phyloP scores from a whole-genome alignment of 2,329 filamentous ascomycete genomes.

The Tolypocladium inflatum region DNA sequence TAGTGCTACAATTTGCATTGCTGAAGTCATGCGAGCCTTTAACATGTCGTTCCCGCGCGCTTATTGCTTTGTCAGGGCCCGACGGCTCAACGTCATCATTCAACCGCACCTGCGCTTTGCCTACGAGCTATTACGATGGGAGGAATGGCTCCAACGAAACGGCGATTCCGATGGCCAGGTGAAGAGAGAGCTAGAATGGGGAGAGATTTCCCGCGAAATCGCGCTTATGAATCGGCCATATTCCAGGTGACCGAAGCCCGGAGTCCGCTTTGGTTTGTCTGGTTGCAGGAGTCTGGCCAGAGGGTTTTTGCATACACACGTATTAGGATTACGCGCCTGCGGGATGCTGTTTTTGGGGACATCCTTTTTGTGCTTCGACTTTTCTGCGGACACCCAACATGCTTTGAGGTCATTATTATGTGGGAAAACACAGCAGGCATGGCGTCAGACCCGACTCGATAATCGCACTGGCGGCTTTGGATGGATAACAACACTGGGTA shows the following conservation, averaged over 20 bases:
- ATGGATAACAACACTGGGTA: background rate
- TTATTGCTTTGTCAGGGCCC: conserved; percentile 91
- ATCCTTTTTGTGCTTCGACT: background rate
- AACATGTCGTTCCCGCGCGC: conserved; percentile 79
- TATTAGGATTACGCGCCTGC: no score
- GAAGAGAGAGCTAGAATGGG: conserved; percentile 83
- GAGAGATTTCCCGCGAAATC: conserved; percentile 78
- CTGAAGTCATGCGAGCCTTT: conserved; percentile 86
- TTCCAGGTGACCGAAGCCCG: conserved; percentile 42
- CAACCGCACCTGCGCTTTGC: conserved; percentile 92
- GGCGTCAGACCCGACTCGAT: background rate
- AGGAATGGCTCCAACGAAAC: conserved; percentile 60
- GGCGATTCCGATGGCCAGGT: conserved; percentile 34
- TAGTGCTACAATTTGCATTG: conserved; percentile 95
- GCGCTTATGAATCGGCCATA: conserved; percentile 95
- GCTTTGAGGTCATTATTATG: background rate
- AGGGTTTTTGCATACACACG: background rate
- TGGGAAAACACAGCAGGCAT: background rate
- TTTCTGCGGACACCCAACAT: background rate
- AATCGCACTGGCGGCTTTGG: background rate
- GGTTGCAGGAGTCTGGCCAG: background rate
- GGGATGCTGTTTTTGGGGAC: background rate
- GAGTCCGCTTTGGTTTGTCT: background rate
- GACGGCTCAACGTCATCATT: conserved; percentile 93
- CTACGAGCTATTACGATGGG: conserved; percentile 94